Conservation (phyloP, 2,329 filamentous ascomycete genomes). For the Ophiostoma fasciatum region DNA sequence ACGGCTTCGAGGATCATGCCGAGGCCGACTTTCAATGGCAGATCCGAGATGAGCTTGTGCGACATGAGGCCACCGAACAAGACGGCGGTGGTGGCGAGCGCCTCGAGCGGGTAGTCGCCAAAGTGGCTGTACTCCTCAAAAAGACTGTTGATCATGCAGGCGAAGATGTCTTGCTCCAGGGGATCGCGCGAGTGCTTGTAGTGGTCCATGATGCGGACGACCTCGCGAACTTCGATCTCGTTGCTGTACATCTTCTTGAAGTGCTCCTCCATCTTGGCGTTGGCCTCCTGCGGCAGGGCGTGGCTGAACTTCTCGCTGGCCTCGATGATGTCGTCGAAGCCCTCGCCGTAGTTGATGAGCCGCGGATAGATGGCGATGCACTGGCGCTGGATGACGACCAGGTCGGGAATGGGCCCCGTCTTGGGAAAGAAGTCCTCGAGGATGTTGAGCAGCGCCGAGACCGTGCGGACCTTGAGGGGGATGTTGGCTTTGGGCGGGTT, state of each 20-base stretch:
- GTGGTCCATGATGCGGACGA: constrained; percentile 68
- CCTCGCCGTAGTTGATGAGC: constrained; percentile 91
- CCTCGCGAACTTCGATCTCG: constrained; percentile 70
- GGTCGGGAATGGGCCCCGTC: constrained; percentile 42
- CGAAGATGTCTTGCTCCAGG: constrained; percentile 84
- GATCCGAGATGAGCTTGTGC: constrained; percentile 75
- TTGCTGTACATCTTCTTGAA: constrained; percentile 97
- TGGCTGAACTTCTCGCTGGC: constrained; percentile 72
- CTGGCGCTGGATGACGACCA: constrained; percentile 68
- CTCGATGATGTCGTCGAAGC: constrained; percentile 83
- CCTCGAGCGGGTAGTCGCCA: constrained; percentile 88
- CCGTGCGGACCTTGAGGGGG: constrained; percentile 71
- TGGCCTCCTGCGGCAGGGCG: constrained; percentile 60
- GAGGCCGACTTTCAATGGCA: constrained; percentile 85
- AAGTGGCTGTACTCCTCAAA: constrained; percentile 98
- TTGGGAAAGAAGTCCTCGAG: constrained; percentile 55
- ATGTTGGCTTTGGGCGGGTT: constrained; percentile 43
- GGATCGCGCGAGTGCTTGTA: constrained; percentile 82
- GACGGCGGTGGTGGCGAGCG: constrained; percentile 86
- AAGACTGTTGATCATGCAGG: constrained; percentile 94
- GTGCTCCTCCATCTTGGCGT: constrained; percentile 88
- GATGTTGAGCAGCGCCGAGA: constrained; percentile 65
- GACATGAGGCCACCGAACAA: constrained; percentile 95
- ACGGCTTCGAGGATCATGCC: constrained; percentile 98
- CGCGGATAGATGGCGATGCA: constrained; percentile 89